A percentile compares a stretch with the other conserved stretches of the same genome.
These are phyloP conservation scores for Clonostachys rosea DNA, from an alignment of 2,329 filamentous ascomycete genomes.

Conservation along the genomic window DNA sequence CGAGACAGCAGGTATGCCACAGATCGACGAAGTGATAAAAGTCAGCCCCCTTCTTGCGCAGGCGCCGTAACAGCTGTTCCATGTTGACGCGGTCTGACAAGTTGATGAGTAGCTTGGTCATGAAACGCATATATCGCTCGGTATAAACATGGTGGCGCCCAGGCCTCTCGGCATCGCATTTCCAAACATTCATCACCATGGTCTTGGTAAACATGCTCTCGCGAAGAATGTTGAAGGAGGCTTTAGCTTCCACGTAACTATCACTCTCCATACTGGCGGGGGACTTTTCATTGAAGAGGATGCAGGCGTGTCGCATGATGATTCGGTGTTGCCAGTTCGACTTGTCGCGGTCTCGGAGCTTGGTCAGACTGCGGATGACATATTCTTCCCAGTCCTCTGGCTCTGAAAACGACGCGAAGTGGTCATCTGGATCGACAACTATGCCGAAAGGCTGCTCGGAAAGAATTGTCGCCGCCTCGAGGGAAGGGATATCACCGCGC, in stretches of 20 bases:
- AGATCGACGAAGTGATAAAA: conserved; percentile 59
- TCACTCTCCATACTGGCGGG: neutral
- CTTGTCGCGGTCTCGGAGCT: conserved; percentile 70
- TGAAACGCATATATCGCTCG: conserved; percentile 78
- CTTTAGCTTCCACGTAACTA: conserved; percentile 49
- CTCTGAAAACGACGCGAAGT: conserved; percentile 25
- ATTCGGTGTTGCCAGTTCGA: conserved; percentile 95
- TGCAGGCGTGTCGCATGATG: conserved; percentile 65
- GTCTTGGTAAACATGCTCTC: conserved; percentile 83
- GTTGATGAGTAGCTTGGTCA: conserved; percentile 69
- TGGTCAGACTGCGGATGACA: conserved; percentile 44
- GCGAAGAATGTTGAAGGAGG: conserved; percentile 72
- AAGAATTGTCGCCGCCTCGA: conserved; percentile 46
- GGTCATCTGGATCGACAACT: conserved; percentile 21
- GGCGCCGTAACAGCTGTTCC: conserved; percentile 72
- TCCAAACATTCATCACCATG: conserved; percentile 93
- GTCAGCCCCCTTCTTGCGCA: conserved; percentile 78
- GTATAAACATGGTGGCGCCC: conserved; percentile 92
- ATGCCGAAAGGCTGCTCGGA: conserved; percentile 50
- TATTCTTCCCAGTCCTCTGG: conserved; percentile 57
- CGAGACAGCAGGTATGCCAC: conserved; percentile 51
- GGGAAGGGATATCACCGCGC: conserved; percentile 38
- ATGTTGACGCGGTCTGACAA: conserved; percentile 71
- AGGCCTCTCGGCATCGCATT: conserved; percentile 77
- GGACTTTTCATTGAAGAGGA: conserved; percentile 41